Evolutionary conservation across 2,329 filamentous ascomycete genomes (phyloP), one percentile per base, ranked within the genome.

Genomic region (Byssochlamys sp.): DNA sequence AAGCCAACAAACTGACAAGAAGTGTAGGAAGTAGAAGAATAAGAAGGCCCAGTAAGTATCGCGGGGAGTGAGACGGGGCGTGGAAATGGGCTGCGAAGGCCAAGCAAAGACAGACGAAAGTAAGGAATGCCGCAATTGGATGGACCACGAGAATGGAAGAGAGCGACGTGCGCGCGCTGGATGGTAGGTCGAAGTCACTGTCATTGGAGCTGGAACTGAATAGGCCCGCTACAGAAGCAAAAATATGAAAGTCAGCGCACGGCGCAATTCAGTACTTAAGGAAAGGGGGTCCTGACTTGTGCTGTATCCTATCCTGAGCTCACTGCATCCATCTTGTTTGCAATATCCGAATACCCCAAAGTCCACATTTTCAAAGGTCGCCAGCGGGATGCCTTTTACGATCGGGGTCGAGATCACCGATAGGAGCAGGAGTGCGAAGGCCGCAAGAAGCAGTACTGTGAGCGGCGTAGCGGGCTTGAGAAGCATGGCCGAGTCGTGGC

Each of bases 291-390:
- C 80, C 86, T 66, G 78, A 96, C 91, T 82, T 63, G 86, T 87
- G 69, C 88, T 85, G 75, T 97, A 99, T 70, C 92, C 94, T 66
- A 99, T 83, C 69, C 87, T 83, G 62, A 92, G 84, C 48, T 79
- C 77, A 67, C 83, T 89, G 74, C 94, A 97, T 58, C 74, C 68
- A 61, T 71, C 72, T 45, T 75, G 78, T 62, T 84, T 80, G 74
- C 94, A 99, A 67, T 84, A 95, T 27, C 94, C 94, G 77, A 97
- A 92, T 53, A 97, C 91, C 53, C 94, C 94, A 78, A 95, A 96
- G 64, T 85, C 86, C 65, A 89, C 84, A 66, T 87, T 85, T 49
- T 86, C 77, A 69, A 86, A 92, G 55, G 84, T 85, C 39, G 89
- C 91, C 49, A 99, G 80, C 9, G 91, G 90, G 52, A 99, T 95